Conservation (phyloP, 2,329 filamentous ascomycete species). For the Teratosphaeria viscida region DNA sequence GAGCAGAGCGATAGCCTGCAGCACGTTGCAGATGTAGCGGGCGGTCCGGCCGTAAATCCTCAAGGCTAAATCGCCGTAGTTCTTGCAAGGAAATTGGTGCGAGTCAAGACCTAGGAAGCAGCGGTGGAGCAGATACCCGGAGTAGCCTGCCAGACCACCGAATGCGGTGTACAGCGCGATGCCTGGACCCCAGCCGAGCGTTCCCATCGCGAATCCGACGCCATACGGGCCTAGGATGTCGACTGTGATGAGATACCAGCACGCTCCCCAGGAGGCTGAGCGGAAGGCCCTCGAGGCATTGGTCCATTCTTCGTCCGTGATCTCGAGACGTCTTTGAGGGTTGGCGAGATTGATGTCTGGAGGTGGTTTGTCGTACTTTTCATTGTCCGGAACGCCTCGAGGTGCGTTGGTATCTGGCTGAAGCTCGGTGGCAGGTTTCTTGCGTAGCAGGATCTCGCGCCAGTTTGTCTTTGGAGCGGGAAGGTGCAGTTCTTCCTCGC, state of each 20-base stretch:
- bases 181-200: slow-evolving; percentile 26
- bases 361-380: background rate
- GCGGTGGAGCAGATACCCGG: background rate
- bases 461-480: slow-evolving; percentile 10
- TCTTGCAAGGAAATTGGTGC: slow-evolving; percentile 29
- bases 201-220: slow-evolving; percentile 18
- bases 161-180: slow-evolving; percentile 30
- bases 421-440: slow-evolving; percentile 1
- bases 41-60: slow-evolving; percentile 28
- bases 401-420: slow-evolving; percentile 2
- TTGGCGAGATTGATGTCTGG: slow-evolving; percentile 9
- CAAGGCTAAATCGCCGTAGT: slow-evolving; percentile 33
- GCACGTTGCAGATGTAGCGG: slow-evolving; percentile 29
- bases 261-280: slow-evolving; percentile 25
- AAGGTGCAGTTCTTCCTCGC: slow-evolving; percentile 10
- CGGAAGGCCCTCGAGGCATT: slow-evolving; percentile 25
- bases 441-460: slow-evolving; percentile 7
- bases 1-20: slow-evolving; percentile 33
- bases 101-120: slow-evolving; percentile 26
- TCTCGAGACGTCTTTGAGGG: slow-evolving; percentile 6
- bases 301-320: slow-evolving; percentile 6
- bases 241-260: slow-evolving; percentile 28
- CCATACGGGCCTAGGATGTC: slow-evolving; percentile 31
- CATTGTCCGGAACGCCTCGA: background rate
- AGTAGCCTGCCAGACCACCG: slow-evolving; percentile 21